Conservation (phyloP, 2,329 filamentous ascomycete species). For the Cladosporium sp. region DNA sequence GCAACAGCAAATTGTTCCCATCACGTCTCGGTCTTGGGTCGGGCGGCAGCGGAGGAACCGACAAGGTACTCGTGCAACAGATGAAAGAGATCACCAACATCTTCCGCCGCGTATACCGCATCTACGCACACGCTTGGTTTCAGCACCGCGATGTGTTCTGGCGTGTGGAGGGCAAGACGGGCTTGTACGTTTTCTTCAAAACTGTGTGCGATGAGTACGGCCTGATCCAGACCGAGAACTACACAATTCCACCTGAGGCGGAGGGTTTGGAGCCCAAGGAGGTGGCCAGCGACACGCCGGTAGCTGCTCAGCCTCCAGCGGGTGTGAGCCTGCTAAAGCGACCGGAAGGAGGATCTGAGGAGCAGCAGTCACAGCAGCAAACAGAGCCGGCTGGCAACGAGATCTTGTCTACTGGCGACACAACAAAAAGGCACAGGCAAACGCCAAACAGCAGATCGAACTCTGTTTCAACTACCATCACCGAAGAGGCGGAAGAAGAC, state of each 20-base stretch:
- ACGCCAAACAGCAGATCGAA: constrained; percentile 71
- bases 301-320: constrained; percentile 15
- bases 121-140: constrained; percentile 99
- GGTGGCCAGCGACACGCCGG: constrained; percentile 14
- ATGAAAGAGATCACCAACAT: constrained; percentile 89
- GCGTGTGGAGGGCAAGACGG: constrained; percentile 86
- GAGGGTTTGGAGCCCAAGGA: constrained; percentile 65
- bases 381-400: constrained; percentile 35
- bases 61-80: constrained; percentile 48
- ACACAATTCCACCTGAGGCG: constrained; percentile 89
- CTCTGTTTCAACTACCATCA: constrained; percentile 74
- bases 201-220: constrained; percentile 91
- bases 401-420: constrained; percentile 56
- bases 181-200: constrained; percentile 95
- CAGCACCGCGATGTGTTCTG: constrained; percentile 94
- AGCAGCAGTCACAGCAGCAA: constrained; percentile 20
- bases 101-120: constrained; percentile 88
- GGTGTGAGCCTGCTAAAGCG: constrained; percentile 34
- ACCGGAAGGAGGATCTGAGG: constrained; percentile 20
- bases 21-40: constrained; percentile 65
- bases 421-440: constrained; percentile 78
- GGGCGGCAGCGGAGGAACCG: constrained; percentile 25
- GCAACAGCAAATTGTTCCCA: constrained; percentile 91
- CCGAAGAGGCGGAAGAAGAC: constrained; percentile 68
- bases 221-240: constrained; percentile 87